Evolutionary conservation across 1,139 yeast genomes (phyloP), one percentile per base, ranked within the genome.

Genomic region (Meyerozyma smithsonii): DNA sequence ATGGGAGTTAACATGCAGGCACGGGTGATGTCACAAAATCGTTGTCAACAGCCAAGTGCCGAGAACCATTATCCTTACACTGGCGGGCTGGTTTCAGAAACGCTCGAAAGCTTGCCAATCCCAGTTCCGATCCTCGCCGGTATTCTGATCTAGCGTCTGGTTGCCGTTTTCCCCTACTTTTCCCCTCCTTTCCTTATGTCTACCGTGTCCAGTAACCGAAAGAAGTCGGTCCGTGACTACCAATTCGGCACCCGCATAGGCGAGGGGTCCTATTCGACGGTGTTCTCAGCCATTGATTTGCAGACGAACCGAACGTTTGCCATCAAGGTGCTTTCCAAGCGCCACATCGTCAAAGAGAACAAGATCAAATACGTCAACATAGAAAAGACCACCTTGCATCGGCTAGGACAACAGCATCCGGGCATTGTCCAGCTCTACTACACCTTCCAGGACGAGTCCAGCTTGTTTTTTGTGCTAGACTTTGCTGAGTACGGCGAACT

Each of bases 401-500:
- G 89, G 41, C 64, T 84, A 51, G 87, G 86, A 15, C 76, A 74
- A 44, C 79, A 83, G 46, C 74, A 74, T 44, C 76, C 77, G 0
- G 88, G 90, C 1, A 77, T 84, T 2, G 80, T 84, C 17, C 86
- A 81, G 54, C 61, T 85, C 40, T 84, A 77, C 59, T 84, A 81
- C 58, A 84, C 94, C 0, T 85, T 85, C 52, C 95, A 85, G 59
- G 94, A 85, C 54, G 87, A 81, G 44, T 62, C 75, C 36, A 78
- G 81, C 47, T 62, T 85, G 32, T 85, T 83, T 54, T 85, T 84
- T 57, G 85, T 84, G 11, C 63, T 85, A 41, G 92, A 84, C 54
- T 84, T 80, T 60, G 94, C 94, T 1, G 81, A 86, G 42, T 81
- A 84, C 55, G 95, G 95, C 8, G 95, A 85, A 57, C 62, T 85